These are phyloP conservation scores for Ilex asprella DNA, from an alignment of 257 asterid genomes.

Conservation along the genomic window DNA sequence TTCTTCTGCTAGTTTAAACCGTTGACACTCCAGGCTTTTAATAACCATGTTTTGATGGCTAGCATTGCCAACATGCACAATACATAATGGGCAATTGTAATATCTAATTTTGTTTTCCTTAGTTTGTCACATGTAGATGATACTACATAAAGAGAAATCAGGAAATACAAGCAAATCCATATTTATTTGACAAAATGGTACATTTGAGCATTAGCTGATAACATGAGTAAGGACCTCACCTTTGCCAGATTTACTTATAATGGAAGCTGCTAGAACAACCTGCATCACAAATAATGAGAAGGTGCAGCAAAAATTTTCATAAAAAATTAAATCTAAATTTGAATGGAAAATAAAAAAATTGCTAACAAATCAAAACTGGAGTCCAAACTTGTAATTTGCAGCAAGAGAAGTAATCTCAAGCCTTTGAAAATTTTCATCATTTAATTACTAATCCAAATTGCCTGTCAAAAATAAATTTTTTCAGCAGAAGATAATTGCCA, in stretches of 20 bases:
- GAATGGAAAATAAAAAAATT: neutral
- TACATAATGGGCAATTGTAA: neutral
- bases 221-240: conserved; percentile 33
- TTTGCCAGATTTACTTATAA: conserved; percentile 82
- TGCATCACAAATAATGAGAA: conserved; percentile 19
- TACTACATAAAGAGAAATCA: neutral
- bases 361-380: neutral
- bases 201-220: neutral
- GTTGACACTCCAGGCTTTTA: no score
- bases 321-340: neutral
- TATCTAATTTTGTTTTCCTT: neutral
- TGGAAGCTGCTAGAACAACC: conserved; percentile 93
- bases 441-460: no score
- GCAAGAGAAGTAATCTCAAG: no score
- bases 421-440: no score
- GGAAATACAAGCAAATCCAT: neutral
- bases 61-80: neutral
- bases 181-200: neutral
- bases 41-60: neutral
- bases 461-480: no score
- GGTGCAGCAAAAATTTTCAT: neutral
- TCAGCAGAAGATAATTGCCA: no score
- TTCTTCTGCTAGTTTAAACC: no score
- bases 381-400: no score
- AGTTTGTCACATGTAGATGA: neutral